Evolutionary conservation across 2,329 filamentous ascomycete genomes (phyloP).

Genomic region (Bipolaris gigantea): DNA sequence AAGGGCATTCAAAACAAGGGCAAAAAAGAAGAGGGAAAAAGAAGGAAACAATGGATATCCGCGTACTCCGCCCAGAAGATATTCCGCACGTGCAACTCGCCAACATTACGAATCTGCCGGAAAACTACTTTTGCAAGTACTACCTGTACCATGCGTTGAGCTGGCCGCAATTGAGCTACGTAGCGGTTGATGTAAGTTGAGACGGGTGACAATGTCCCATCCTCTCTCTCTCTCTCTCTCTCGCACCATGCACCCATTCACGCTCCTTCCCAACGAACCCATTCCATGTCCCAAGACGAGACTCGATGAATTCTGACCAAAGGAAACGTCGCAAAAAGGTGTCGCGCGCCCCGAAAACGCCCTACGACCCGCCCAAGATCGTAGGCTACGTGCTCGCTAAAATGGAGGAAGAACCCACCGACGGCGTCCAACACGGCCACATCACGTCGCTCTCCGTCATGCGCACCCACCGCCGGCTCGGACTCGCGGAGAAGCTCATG

Average conservation of each 20-base stretch:
- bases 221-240: too few species aligned
- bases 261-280: too few species aligned
- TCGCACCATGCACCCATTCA: too few species aligned
- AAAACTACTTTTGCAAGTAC: slow-evolving; percentile 99
- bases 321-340: too few species aligned
- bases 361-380: slow-evolving; percentile 92
- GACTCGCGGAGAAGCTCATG: slow-evolving; percentile 97
- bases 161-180: slow-evolving; percentile 96
- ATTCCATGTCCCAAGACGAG: too few species aligned
- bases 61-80: slow-evolving; percentile 78
- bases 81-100: slow-evolving; percentile 94
- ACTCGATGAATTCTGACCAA: too few species aligned
- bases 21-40: not conserved
- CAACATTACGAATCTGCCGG: slow-evolving; percentile 97
- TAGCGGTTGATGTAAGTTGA: slow-evolving; percentile 80
- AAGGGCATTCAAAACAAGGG: not conserved
- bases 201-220: too few species aligned
- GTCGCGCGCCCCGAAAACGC: slow-evolving; percentile 72
- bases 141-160: slow-evolving; percentile 98
- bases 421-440: slow-evolving; percentile 91
- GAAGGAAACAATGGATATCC: slow-evolving; percentile 73
- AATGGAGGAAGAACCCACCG: slow-evolving; percentile 97
- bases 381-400: slow-evolving; percentile 99
- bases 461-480: slow-evolving; percentile 87
- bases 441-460: slow-evolving; percentile 95